phyloP scores from a whole-genome alignment of 768 basidiomycete genomes.

The Pleurotus citrinopileatus region DNA sequence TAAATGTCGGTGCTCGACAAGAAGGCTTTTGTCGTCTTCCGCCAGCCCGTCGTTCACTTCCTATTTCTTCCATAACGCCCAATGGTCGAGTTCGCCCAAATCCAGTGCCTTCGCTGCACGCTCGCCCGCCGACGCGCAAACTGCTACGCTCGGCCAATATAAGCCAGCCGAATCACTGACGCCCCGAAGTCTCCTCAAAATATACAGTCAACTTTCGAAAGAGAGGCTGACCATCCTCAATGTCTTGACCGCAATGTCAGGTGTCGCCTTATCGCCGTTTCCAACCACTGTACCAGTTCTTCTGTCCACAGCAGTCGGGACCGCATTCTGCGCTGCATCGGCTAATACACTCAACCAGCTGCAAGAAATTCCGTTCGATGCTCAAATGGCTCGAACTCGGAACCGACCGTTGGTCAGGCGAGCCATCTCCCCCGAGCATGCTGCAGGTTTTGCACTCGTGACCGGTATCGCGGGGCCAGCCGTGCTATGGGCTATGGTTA shows the following conservation, averaged over 20 bases:
- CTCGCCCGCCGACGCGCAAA: slow-evolving; percentile 18
- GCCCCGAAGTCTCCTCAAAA: slow-evolving; percentile 48
- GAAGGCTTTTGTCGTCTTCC: slow-evolving; percentile 12
- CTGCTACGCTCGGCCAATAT: slow-evolving; percentile 20
- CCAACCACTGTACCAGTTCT: slow-evolving; percentile 83
- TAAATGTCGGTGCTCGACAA: background rate
- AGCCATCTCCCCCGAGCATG: slow-evolving; percentile 84
- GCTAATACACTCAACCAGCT: slow-evolving; percentile 96
- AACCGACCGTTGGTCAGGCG: slow-evolving; percentile 82
- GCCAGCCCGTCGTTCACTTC: slow-evolving; percentile 38
- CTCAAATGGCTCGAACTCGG: slow-evolving; percentile 92
- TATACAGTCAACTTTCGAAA: slow-evolving; percentile 85
- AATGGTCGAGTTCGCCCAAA: slow-evolving; percentile 35
- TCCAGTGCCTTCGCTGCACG: slow-evolving; percentile 12
- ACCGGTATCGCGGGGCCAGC: slow-evolving; percentile 80
- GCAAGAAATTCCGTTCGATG: slow-evolving; percentile 93
- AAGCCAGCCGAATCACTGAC: slow-evolving; percentile 41
- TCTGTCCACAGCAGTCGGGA: slow-evolving; percentile 85
- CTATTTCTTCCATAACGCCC: slow-evolving; percentile 64
- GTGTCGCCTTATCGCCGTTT: slow-evolving; percentile 89
- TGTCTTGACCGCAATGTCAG: slow-evolving; percentile 86
- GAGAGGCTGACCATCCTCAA: slow-evolving; percentile 79
- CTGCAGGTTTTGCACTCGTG: slow-evolving; percentile 68
- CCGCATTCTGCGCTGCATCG: slow-evolving; percentile 86
- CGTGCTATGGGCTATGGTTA: slow-evolving; percentile 79